Evolutionary conservation across 345 rosid genomes (phyloP).

Genomic region (Euphorbia lathyris): DNA sequence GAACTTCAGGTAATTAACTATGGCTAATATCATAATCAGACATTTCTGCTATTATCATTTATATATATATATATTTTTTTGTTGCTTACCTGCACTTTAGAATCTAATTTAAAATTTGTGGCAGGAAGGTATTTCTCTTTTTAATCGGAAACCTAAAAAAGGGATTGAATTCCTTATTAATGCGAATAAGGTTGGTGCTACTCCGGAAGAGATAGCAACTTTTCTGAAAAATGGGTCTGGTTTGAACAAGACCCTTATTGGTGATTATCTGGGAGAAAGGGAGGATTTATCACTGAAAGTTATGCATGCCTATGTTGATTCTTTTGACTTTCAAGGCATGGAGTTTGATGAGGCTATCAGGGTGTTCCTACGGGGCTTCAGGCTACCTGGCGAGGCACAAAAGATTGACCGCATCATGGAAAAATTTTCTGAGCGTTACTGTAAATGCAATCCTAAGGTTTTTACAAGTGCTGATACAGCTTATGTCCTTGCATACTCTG

Average conservation of each 20-base stretch:
- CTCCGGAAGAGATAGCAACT: slow-evolving; percentile 93
- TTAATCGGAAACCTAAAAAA: slow-evolving; percentile 92
- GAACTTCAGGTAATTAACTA: slow-evolving; percentile 78
- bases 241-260: slow-evolving; percentile 80
- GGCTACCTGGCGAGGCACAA: slow-evolving; percentile 99
- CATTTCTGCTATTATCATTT: slow-evolving; percentile 9
- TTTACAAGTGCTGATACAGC: slow-evolving; percentile 97
- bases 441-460: slow-evolving; percentile 93
- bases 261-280: slow-evolving; percentile 99
- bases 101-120: slow-evolving; percentile 49
- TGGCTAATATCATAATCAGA: slow-evolving; percentile 6
- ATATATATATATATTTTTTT: not conserved
- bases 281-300: slow-evolving; percentile 92
- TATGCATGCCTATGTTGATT: slow-evolving; percentile 97
- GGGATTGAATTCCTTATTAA: slow-evolving; percentile 94
- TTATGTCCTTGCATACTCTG: slow-evolving; percentile 97
- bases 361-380: slow-evolving; percentile 77
- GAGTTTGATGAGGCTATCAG: slow-evolving; percentile 97
- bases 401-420: slow-evolving; percentile 99
- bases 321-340: slow-evolving; percentile 83
- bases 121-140: slow-evolving; percentile 99
- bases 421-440: slow-evolving; percentile 93
- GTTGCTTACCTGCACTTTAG: slow-evolving; percentile 13
- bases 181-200: slow-evolving; percentile 87
- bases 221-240: slow-evolving; percentile 90